Conservation (phyloP, 768 basidiomycete genomes). For the Hypholoma fasciculare region DNA sequence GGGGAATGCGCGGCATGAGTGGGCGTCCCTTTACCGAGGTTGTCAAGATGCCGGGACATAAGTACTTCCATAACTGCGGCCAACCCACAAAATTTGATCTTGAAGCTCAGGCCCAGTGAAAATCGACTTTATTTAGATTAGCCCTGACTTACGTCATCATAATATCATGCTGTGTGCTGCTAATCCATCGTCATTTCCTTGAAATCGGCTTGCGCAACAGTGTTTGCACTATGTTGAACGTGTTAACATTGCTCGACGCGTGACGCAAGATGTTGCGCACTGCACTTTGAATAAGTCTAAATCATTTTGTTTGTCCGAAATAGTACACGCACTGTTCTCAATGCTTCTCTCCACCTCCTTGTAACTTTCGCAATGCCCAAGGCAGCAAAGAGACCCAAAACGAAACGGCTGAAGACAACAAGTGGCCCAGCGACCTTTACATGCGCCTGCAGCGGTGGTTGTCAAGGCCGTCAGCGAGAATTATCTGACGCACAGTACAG, state of each 20-base stretch:
- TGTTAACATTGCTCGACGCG: constrained; percentile 8
- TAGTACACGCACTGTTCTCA: not conserved
- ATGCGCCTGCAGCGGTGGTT: constrained; percentile 9
- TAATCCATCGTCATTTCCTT: not conserved
- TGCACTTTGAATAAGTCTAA: constrained; percentile 5
- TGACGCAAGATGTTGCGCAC: constrained; percentile 8
- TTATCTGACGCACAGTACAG: constrained; percentile 5
- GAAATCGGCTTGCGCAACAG: constrained; percentile 11
- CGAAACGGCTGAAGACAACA: not conserved
- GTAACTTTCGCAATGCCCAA: constrained; percentile 8
- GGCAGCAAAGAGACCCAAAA: not conserved
- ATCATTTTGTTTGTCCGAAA: constrained; percentile 3
- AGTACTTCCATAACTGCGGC: too few relatives aligned
- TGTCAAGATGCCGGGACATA: too few relatives aligned
- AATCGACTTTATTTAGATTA: too few relatives aligned
- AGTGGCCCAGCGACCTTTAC: constrained; percentile 8
- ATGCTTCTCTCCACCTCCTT: not conserved
- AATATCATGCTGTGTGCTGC: too few relatives aligned
- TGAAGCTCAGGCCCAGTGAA: too few relatives aligned
- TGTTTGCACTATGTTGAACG: constrained; percentile 6
- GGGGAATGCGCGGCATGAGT: too few relatives aligned
- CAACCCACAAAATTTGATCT: too few relatives aligned
- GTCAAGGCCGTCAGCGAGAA: constrained; percentile 9
- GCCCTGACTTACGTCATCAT: too few relatives aligned
- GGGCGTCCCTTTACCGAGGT: too few relatives aligned